Percentiles rank a stretch among this genome's conserved stretches.
These are phyloP conservation scores for Penicillium waksmanii DNA, from an alignment of 495 filamentous ascomycete genomes.

Conservation along the genomic window DNA sequence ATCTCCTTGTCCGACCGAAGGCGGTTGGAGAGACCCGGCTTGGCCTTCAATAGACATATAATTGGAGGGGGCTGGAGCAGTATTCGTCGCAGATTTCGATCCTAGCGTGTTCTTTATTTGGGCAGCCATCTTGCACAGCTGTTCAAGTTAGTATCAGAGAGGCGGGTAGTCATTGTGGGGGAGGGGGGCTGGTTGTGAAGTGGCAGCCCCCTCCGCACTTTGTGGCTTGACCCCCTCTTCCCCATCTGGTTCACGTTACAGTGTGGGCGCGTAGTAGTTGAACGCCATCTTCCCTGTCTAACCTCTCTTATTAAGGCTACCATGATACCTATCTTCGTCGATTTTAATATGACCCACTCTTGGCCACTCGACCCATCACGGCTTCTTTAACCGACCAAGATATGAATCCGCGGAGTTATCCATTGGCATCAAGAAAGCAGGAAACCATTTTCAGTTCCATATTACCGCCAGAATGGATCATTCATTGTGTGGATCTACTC, in stretches of 20 bases:
- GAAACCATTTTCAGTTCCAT: too few species aligned
- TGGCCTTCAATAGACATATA: conserved; percentile 13
- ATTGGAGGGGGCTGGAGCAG: conserved; percentile 17
- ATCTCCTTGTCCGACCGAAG: neutral
- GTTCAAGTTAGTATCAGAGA: neutral
- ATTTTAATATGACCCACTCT: neutral
- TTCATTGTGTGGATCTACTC: too few species aligned
- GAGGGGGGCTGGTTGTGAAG: conserved; percentile 10
- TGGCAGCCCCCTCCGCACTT: conserved; percentile 6
- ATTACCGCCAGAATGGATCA: too few species aligned
- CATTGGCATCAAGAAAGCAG: neutral
- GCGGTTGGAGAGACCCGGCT: conserved; percentile 12
- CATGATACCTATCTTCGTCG: conserved; percentile 4
- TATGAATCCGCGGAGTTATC: neutral
- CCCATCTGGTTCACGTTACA: conserved; percentile 1
- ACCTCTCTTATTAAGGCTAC: neutral
- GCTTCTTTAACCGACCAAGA: conserved; percentile 3
- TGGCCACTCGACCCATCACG: neutral
- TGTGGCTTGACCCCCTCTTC: conserved; percentile 13
- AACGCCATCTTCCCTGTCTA: conserved; percentile 15
- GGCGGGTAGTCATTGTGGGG: neutral
- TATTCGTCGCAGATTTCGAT: conserved; percentile 6
- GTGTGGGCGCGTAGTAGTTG: conserved; percentile 13
- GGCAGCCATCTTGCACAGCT: neutral
- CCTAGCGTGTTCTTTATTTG: neutral